Conservation (phyloP, 202 grass and related monocot species). For the Eragrostis tef region DNA sequence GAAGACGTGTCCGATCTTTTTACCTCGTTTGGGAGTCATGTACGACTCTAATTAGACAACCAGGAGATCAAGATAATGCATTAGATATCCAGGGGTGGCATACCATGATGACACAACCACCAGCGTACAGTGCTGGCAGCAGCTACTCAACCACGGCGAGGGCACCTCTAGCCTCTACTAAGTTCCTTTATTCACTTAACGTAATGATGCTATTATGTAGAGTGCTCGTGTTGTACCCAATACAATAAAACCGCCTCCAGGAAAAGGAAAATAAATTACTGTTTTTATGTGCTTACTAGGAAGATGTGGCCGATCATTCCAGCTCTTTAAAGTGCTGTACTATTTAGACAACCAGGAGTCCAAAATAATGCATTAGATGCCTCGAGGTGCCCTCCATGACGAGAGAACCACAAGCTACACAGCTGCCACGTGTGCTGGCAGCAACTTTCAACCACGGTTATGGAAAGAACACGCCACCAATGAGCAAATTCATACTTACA, state of each 20-base stretch:
- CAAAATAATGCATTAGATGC: no score
- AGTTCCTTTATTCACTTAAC: neutral
- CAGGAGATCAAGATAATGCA: no score
- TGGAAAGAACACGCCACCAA: no score
- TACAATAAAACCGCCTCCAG: slow-evolving; percentile 24
- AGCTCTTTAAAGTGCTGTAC: neutral
- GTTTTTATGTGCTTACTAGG: neutral
- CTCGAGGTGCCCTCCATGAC: no score
- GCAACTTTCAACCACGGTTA: no score
- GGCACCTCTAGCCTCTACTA: neutral
- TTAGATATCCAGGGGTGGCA: no score
- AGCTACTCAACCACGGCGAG: neutral
- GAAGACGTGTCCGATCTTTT: neutral
- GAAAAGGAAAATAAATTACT: slow-evolving; percentile 15
- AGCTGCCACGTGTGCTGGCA: no score
- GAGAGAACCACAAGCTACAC: no score
- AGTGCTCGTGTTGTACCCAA: slow-evolving; percentile 1
- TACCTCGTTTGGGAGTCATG: neutral
- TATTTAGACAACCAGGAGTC: neutral
- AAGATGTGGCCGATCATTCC: neutral
- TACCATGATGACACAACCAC: no score
- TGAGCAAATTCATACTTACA: no score
- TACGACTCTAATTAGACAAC: neutral
- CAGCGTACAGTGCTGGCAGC: neutral
- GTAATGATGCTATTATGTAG: neutral